Conservation (phyloP, 805 yeast species). For the Teunomyces tritomae region DNA sequence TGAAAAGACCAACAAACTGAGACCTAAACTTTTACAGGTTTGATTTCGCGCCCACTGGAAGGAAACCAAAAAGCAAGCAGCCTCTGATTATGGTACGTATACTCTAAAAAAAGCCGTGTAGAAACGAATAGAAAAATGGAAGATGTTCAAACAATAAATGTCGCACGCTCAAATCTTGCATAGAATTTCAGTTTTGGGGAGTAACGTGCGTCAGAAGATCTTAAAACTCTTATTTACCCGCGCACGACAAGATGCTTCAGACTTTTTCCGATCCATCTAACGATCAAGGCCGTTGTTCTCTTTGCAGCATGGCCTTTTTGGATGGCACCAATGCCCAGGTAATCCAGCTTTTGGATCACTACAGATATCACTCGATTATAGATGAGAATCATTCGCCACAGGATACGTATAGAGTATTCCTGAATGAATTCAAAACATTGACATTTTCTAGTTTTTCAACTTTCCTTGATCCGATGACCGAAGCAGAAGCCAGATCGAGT, state of each 20-base stretch:
- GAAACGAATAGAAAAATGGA: too few relatives aligned
- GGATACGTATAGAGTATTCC: slow-evolving; percentile 17
- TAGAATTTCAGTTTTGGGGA: too few relatives aligned
- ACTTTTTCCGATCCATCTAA: neutral
- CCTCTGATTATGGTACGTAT: too few relatives aligned
- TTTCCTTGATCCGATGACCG: neutral
- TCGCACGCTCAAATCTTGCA: too few relatives aligned
- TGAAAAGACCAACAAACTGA: neutral
- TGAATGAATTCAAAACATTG: slow-evolving; percentile 10
- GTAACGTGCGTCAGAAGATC: too few relatives aligned
- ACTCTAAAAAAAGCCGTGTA: too few relatives aligned
- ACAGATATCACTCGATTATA: slow-evolving; percentile 13
- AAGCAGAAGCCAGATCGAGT: neutral
- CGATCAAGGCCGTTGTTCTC: neutral
- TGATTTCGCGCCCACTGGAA: neutral
- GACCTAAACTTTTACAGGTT: neutral
- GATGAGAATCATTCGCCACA: slow-evolving; percentile 19
- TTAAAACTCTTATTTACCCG: neutral
- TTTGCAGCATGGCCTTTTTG: neutral
- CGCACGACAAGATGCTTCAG: neutral
- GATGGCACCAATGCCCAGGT: neutral
- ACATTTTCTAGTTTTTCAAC: neutral
- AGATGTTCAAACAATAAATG: too few relatives aligned
- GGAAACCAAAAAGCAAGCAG: neutral
- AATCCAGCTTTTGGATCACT: slow-evolving; percentile 14